phyloP scores from a whole-genome alignment of 345 rosid species.

The Eucalyptus sideroxylon region DNA sequence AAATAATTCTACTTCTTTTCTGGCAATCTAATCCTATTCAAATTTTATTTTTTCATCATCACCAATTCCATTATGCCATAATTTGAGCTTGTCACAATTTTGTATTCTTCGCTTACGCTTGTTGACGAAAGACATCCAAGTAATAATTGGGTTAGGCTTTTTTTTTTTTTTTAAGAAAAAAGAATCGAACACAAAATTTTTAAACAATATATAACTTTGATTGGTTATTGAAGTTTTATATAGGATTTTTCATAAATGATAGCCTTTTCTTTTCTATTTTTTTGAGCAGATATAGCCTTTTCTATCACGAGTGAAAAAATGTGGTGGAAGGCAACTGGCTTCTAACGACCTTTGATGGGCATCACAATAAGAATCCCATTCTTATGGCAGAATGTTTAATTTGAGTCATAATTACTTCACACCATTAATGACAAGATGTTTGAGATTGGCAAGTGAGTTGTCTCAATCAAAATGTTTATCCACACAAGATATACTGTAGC shows the following conservation, averaged over 20 bases:
- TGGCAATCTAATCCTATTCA: background rate
- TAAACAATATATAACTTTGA: too few relatives aligned
- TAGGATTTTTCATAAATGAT: background rate
- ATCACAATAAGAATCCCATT: too few relatives aligned
- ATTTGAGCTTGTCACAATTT: background rate
- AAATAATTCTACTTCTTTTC: background rate
- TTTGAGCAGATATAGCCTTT: background rate
- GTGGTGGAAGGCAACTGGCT: rapidly evolving
- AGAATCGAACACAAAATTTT: background rate
- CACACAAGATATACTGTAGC: background rate
- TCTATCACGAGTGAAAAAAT: background rate
- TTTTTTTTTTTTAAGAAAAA: too few relatives aligned
- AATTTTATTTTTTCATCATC: background rate
- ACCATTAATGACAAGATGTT: too few relatives aligned
- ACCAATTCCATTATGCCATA: background rate
- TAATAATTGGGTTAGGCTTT: background rate
- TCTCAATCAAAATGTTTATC: background rate
- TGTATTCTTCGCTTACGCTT: background rate
- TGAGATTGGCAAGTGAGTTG: rapidly evolving
- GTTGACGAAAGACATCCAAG: background rate
- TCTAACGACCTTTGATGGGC: background rate
- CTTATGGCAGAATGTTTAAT: rapidly evolving
- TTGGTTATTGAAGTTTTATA: background rate
- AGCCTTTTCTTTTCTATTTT: background rate
- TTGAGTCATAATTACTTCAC: background rate